phyloP scores from a whole-genome alignment of 192 early-diverging fungal genomes.

The Coemansia furcata region DNA sequence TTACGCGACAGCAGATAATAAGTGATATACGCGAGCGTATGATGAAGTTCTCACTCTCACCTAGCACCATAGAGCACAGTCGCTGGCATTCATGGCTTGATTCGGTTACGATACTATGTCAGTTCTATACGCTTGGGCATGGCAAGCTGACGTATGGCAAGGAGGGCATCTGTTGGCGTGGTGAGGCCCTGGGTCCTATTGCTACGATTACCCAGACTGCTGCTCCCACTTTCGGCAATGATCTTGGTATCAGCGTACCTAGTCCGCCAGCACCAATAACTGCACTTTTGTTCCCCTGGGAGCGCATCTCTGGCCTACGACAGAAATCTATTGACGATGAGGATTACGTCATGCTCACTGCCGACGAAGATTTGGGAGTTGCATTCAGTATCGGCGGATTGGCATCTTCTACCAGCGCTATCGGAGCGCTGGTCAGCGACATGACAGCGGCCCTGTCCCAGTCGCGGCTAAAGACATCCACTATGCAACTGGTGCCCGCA shows the following conservation, averaged over 20 bases:
- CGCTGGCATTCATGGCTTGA: not conserved
- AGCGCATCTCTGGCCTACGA: slow-evolving; percentile 21
- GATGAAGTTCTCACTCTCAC: slow-evolving; percentile 6
- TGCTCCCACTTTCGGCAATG: not conserved
- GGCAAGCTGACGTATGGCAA: slow-evolving; percentile 15
- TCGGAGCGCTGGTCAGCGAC: not conserved
- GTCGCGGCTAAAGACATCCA: not conserved
- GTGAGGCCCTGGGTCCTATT: slow-evolving; percentile 20
- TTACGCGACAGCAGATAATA: slow-evolving; percentile 47
- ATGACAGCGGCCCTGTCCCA: not conserved
- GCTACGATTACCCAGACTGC: slow-evolving; percentile 16
- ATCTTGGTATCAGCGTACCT: not conserved
- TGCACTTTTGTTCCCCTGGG: slow-evolving; percentile 35
- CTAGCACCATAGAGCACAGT: not conserved
- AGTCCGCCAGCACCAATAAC: not conserved
- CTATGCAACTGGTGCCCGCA: not conserved
- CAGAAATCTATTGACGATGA: slow-evolving; percentile 29
- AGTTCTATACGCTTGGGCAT: slow-evolving; percentile 43
- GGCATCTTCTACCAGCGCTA: not conserved
- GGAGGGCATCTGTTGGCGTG: slow-evolving; percentile 20
- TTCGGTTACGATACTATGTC: slow-evolving; percentile 33
- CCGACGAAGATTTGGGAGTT: slow-evolving; percentile 42
- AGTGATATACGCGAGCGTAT: slow-evolving; percentile 35
- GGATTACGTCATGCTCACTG: slow-evolving; percentile 31
- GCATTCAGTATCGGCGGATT: slow-evolving; percentile 13